Evolutionary conservation across 2,329 filamentous ascomycete genomes (phyloP).

Genomic region (Colletotrichum destructivum): DNA sequence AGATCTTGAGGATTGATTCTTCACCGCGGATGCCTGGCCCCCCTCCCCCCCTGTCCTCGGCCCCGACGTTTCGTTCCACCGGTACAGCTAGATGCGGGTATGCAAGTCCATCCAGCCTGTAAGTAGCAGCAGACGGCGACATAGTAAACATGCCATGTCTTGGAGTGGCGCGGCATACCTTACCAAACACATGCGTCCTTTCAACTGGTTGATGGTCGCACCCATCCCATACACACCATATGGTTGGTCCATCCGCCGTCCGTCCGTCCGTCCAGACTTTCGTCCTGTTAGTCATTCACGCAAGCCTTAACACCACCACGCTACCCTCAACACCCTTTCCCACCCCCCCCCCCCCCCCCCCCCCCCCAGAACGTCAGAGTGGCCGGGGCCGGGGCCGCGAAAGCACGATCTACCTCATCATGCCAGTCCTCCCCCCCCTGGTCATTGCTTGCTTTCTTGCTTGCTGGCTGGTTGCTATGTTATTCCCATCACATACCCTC

Average conservation of each 20-base stretch:
- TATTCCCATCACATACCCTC: not conserved
- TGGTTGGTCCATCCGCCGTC: conserved; percentile 6
- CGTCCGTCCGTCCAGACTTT: conserved; percentile 15
- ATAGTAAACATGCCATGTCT: conserved; percentile 16
- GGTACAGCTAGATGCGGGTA: conserved; percentile 27
- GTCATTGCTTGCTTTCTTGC: not conserved
- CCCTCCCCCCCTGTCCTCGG: not conserved
- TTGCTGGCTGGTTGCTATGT: not conserved
- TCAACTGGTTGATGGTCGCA: not conserved
- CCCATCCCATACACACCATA: conserved; percentile 3
- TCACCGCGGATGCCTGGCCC: conserved; percentile 5
- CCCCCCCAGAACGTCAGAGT: conserved; percentile 34
- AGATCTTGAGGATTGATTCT: not conserved
- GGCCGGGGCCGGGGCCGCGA: conserved; percentile 34
- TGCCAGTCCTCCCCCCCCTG: conserved; percentile 16
- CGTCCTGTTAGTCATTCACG: conserved; percentile 30
- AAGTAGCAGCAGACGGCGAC: conserved; percentile 23
- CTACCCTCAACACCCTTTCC: conserved; percentile 3
- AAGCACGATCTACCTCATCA: conserved; percentile 22
- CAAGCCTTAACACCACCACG: conserved; percentile 16
- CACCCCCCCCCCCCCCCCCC: conserved; percentile 27
- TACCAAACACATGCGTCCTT: conserved; percentile 8
- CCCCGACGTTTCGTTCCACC: conserved; percentile 15
- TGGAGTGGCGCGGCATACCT: conserved; percentile 39
- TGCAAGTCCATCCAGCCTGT: conserved; percentile 19